phyloP scores from a whole-genome alignment of 2,329 filamentous ascomycete species.

The Epichloe gansuensis region DNA sequence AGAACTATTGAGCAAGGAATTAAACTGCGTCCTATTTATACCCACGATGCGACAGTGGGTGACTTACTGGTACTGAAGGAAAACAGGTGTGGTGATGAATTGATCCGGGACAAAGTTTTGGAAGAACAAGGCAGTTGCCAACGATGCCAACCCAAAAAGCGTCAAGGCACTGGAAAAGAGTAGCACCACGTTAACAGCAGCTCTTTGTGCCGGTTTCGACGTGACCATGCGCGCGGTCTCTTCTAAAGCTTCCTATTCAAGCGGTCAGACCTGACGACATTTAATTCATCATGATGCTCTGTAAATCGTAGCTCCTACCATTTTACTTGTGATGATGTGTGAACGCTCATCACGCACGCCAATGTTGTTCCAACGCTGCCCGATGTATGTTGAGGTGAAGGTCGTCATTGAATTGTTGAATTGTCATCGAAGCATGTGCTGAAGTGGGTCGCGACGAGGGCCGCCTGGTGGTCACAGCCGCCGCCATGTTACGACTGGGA shows the following conservation, averaged over 20 bases:
- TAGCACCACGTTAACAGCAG: constrained; percentile 34
- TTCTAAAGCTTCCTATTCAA: constrained; percentile 21
- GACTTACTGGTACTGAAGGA: constrained; percentile 47
- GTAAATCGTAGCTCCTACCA: not conserved
- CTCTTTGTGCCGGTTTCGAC: constrained; percentile 38
- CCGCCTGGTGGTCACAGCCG: not conserved
- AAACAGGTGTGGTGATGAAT: constrained; percentile 37
- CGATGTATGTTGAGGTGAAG: not conserved
- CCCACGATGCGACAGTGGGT: no score
- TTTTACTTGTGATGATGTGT: not conserved
- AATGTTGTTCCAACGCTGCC: not conserved
- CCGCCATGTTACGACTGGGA: not conserved
- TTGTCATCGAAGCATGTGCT: not conserved
- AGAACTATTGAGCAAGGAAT: constrained; percentile 22
- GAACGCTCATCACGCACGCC: not conserved
- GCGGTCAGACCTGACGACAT: not conserved
- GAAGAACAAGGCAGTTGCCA: constrained; percentile 42
- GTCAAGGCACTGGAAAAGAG: constrained; percentile 29
- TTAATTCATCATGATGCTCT: not conserved
- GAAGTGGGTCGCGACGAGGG: not conserved
- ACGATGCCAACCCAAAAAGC: constrained; percentile 34
- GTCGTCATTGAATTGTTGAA: constrained; percentile 1
- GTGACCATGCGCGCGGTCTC: constrained; percentile 29
- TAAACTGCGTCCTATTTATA: constrained; percentile 1
- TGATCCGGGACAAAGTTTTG: constrained; percentile 44